These are phyloP conservation scores for Podila epicladia DNA, from an alignment of 192 early-diverging fungal species.

Conservation along the genomic window DNA sequence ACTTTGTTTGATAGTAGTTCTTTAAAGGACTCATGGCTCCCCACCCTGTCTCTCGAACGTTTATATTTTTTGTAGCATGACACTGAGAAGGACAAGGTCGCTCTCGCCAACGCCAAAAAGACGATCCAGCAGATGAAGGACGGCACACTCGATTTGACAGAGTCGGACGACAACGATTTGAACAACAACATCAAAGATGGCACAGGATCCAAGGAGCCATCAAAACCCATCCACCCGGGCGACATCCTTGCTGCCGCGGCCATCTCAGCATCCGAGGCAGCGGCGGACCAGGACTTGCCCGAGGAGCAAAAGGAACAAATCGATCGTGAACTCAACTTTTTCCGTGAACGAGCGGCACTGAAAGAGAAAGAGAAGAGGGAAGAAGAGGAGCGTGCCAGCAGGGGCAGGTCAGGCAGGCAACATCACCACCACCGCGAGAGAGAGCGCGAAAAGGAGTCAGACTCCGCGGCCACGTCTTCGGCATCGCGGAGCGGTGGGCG, in stretches of 20 bases:
- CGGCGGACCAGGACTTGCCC: constrained; percentile 50
- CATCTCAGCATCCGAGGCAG: constrained; percentile 53
- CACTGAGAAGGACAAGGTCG: constrained; percentile 58
- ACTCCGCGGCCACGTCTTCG: background rate
- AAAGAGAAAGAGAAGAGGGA: constrained; percentile 62
- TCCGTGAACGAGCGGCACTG: constrained; percentile 67
- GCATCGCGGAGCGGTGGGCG: constrained; percentile 29
- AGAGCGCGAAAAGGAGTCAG: constrained; percentile 6
- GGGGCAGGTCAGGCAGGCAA: constrained; percentile 24
- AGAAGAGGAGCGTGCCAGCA: constrained; percentile 57
- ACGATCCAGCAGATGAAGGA: constrained; percentile 58
- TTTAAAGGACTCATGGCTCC: background rate
- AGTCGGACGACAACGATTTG: constrained; percentile 6
- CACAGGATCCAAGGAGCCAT: constrained; percentile 14
- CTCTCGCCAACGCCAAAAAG: constrained; percentile 53
- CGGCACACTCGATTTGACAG: constrained; percentile 42
- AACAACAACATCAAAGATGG: constrained; percentile 10
- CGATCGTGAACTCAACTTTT: constrained; percentile 66
- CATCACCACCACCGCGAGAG: constrained; percentile 42
- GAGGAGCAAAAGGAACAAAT: constrained; percentile 69
- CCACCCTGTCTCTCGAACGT: background rate
- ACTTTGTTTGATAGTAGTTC: background rate
- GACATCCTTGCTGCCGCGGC: constrained; percentile 42
- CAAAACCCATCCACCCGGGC: constrained; percentile 11
- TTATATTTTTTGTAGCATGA: constrained; percentile 39